Percentiles rank a stretch among this genome's conserved stretches.
phyloP scores from a whole-genome alignment of 2,329 filamentous ascomycete genomes.

The Paramyrothecium sp. region DNA sequence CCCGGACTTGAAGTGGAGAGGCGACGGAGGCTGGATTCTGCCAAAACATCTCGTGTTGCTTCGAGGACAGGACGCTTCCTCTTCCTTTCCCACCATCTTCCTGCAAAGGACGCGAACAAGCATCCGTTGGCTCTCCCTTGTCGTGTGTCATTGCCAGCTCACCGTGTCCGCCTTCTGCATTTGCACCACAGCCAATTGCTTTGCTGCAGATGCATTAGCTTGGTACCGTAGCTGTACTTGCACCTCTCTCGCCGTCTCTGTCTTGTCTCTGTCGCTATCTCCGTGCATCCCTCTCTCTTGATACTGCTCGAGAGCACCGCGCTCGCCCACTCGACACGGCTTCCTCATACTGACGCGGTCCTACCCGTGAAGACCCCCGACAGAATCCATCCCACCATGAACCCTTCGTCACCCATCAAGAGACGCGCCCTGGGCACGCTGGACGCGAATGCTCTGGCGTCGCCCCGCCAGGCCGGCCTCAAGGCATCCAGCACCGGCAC shows the following conservation, averaged over 20 bases:
- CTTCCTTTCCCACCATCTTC: not conserved
- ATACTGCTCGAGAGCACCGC: not conserved
- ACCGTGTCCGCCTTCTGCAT: too few species aligned
- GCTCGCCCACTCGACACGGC: not conserved
- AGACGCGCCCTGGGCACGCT: constrained; percentile 48
- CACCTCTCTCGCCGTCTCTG: too few species aligned
- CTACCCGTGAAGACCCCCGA: not conserved
- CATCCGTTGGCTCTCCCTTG: too few species aligned
- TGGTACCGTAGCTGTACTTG: too few species aligned
- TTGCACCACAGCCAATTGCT: too few species aligned
- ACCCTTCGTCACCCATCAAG: constrained; percentile 37
- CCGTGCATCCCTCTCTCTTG: not conserved
- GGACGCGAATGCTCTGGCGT: constrained; percentile 41
- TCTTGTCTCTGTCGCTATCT: too few species aligned
- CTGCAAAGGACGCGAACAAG: not conserved
- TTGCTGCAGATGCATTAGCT: too few species aligned
- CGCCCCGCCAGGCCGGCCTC: constrained; percentile 18
- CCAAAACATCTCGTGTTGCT: not conserved
- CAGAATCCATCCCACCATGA: constrained; percentile 14
- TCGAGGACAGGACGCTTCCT: not conserved
- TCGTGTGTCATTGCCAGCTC: too few species aligned
- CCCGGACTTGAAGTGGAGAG: not conserved
- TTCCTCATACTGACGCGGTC: not conserved
- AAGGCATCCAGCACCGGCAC: constrained; percentile 6
- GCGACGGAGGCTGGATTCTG: not conserved